Conservation (phyloP, 345 rosid species). For the Pugionium cornutum region DNA sequence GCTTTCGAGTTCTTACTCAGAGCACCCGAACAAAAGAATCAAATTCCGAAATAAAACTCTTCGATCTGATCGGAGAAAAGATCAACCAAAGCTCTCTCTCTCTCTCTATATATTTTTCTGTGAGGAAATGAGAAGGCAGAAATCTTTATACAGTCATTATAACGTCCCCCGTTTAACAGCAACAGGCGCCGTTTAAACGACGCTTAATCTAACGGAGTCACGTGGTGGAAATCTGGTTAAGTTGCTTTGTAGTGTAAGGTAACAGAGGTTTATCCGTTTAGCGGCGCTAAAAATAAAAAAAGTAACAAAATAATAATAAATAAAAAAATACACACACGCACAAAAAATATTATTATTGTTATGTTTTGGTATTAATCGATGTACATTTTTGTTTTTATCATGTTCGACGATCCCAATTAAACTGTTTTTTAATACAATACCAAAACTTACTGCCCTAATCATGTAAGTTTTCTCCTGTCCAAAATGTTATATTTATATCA, state of each 20-base stretch:
- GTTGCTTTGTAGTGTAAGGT: constrained; percentile 30
- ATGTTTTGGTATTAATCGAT: constrained; percentile 28
- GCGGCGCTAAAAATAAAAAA: neutral
- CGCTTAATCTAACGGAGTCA: constrained; percentile 34
- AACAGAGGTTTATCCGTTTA: constrained; percentile 18
- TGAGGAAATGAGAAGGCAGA: constrained; percentile 30
- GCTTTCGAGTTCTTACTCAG: constrained; percentile 15
- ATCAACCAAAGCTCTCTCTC: constrained; percentile 28
- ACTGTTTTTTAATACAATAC: neutral
- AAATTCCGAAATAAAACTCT: constrained; percentile 2
- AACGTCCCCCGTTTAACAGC: constrained; percentile 33
- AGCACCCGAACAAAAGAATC: constrained; percentile 15
- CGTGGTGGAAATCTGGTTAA: constrained; percentile 29
- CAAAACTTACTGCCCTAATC: neutral
- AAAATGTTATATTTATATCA: too few species aligned
- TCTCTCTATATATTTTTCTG: neutral
- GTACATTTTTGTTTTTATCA: constrained; percentile 34
- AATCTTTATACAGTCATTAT: constrained; percentile 31
- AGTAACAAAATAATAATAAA: neutral
- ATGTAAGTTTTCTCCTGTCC: too few species aligned
- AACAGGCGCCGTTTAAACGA: constrained; percentile 26
- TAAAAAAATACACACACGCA: constrained; percentile 24
- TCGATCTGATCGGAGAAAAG: constrained; percentile 36
- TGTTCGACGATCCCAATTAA: constrained; percentile 31
- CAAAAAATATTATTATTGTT: constrained; percentile 9